These are phyloP conservation scores for Ogataea philodendri DNA, from an alignment of 805 yeast species.

Conservation along the genomic window DNA sequence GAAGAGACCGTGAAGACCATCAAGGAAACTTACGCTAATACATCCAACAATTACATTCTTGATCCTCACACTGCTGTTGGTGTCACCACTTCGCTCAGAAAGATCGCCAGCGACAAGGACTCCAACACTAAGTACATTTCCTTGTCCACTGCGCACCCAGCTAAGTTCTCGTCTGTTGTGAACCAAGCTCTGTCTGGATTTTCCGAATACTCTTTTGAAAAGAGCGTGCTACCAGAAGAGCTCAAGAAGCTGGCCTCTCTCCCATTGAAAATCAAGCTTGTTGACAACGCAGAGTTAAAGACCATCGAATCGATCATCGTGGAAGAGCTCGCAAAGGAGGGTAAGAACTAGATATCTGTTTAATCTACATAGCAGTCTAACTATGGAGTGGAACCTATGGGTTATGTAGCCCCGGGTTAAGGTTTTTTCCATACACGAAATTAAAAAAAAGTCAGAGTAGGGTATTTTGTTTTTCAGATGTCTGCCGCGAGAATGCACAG, in stretches of 20 bases:
- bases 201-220: constrained; percentile 79
- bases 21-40: constrained; percentile 57
- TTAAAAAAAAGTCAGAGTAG: constrained; percentile 5
- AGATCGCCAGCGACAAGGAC: constrained; percentile 44
- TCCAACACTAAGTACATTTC: constrained; percentile 57
- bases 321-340: constrained; percentile 50
- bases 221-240: constrained; percentile 86
- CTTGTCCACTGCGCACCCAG: constrained; percentile 97
- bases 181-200: constrained; percentile 67
- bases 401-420: constrained; percentile 20
- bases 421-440: constrained; percentile 4
- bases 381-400: not conserved
- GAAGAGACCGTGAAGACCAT: constrained; percentile 79
- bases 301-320: constrained; percentile 73
- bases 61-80: constrained; percentile 99
- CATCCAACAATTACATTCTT: constrained; percentile 67
- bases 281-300: constrained; percentile 71
- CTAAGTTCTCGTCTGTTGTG: constrained; percentile 96
- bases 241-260: constrained; percentile 66
- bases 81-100: constrained; percentile 69
- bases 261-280: constrained; percentile 70
- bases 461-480: constrained; percentile 9
- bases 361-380: no score
- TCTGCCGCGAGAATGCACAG: constrained; percentile 20
- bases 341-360: constrained; percentile 3